Evolutionary conservation across 768 basidiomycete genomes (phyloP).

Genomic region (Mycena rebaudengoi): DNA sequence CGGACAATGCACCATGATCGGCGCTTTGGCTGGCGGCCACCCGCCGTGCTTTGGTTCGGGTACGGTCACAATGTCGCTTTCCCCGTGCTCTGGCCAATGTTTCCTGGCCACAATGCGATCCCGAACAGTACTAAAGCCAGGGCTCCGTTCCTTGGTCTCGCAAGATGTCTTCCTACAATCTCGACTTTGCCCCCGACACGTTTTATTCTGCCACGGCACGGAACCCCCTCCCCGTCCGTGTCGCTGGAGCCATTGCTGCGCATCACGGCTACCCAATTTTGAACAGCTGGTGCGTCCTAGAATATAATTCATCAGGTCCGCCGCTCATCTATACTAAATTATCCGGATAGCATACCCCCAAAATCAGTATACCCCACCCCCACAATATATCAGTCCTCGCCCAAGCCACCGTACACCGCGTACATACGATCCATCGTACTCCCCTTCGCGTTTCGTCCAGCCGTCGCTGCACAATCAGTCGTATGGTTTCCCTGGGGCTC

Average conservation of each 20-base stretch:
- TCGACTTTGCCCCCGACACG: not conserved
- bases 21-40: conserved; percentile 13
- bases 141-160: not conserved
- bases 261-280: not conserved
- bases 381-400: not conserved
- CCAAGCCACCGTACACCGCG: conserved; percentile 3
- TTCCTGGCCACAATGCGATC: no score
- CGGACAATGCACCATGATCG: conserved; percentile 6
- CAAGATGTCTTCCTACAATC: conserved; percentile 11
- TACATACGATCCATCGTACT: conserved; percentile 18
- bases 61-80: conserved; percentile 16
- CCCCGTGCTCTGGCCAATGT: not conserved
- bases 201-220: conserved; percentile 3
- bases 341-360: not conserved
- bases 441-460: conserved; percentile 22
- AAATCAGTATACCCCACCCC: no score
- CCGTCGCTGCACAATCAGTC: conserved; percentile 12
- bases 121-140: not conserved
- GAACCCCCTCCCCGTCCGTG: conserved; percentile 10
- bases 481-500: conserved; percentile 16
- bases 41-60: conserved; percentile 8
- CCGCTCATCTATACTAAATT: no score
- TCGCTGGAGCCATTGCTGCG: conserved; percentile 15
- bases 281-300: conserved; percentile 17
- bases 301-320: no score